A percentile compares a stretch with the other conserved stretches of the same genome.
Conservation (phyloP, 1,284 basidiomycete genomes). For the Rhizoctonia solani region DNA sequence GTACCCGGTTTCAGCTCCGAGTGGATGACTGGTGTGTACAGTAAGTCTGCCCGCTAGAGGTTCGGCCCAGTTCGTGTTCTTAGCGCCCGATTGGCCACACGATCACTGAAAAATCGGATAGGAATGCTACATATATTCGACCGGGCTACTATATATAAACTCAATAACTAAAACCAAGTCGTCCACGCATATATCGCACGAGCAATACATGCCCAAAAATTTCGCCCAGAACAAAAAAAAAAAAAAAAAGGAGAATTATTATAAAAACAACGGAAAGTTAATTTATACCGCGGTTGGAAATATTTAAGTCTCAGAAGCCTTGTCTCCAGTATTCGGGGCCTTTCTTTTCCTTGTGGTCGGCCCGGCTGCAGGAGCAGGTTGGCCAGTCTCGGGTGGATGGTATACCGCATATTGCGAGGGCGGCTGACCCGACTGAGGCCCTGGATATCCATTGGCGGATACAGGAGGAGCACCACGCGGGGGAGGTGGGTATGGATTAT, state of each 20-base stretch:
- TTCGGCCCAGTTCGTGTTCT: no score
- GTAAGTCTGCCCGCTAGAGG: no score
- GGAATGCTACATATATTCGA: no score
- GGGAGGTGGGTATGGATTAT: neutral
- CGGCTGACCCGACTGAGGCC: neutral
- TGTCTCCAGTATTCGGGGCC: neutral
- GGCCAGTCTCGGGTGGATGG: neutral
- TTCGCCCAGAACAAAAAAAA: neutral
- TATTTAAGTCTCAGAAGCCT: neutral
- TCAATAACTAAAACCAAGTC: no score
- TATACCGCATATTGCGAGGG: conserved; percentile 4
- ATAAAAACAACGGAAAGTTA: no score
- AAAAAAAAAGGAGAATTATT: neutral
- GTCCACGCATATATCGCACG: no score
- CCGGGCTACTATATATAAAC: no score
- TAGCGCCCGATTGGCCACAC: no score
- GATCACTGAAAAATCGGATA: no score
- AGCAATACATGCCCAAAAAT: no score
- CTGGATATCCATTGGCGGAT: conserved; percentile 6
- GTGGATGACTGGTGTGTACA: neutral
- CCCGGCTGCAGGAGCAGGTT: neutral
- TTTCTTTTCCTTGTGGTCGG: conserved; percentile 11
- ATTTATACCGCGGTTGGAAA: no score
- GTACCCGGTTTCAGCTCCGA: no score
- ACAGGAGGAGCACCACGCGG: neutral